phyloP scores from a whole-genome alignment of 192 early-diverging fungal species.

The Paraglomus brasilianum region DNA sequence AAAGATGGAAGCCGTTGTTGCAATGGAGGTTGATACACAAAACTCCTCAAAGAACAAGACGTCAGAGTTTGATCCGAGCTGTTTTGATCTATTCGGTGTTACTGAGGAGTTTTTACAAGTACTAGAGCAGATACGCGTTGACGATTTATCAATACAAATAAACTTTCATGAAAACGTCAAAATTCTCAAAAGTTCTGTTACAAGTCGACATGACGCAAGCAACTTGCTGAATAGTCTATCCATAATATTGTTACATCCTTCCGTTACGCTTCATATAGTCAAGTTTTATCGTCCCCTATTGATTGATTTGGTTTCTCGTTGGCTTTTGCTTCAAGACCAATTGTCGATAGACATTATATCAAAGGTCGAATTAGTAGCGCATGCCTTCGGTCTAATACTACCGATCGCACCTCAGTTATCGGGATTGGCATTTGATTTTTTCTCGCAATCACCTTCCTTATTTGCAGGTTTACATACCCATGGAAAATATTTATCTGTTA shows the following conservation, averaged over 20 bases:
- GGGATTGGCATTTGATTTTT: conserved; percentile 58
- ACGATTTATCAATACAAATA: too few species aligned
- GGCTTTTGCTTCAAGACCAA: conserved; percentile 45
- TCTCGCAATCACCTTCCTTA: conserved; percentile 52
- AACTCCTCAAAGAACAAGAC: too few species aligned
- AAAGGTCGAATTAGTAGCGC: conserved; percentile 38
- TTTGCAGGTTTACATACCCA: conserved; percentile 47
- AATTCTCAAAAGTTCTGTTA: too few species aligned
- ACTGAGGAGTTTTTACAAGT: too few species aligned
- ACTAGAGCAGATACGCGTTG: too few species aligned
- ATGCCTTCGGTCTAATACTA: conserved; percentile 60
- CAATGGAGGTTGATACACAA: too few species aligned
- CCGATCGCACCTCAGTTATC: conserved; percentile 70
- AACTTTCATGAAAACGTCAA: too few species aligned
- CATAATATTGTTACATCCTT: conserved; percentile 19
- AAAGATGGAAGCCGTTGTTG: too few species aligned
- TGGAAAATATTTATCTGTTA: conserved; percentile 30
- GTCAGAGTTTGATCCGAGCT: too few species aligned
- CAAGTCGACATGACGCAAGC: not conserved
- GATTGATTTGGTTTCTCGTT: conserved; percentile 79
- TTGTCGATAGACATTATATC: conserved; percentile 38
- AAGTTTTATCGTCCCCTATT: conserved; percentile 70
- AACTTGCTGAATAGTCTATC: conserved; percentile 21
- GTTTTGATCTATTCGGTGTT: too few species aligned
- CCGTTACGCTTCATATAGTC: conserved; percentile 41